Evolutionary conservation across 768 basidiomycete species (phyloP).

Genomic region (Exsudoporus frostii): DNA sequence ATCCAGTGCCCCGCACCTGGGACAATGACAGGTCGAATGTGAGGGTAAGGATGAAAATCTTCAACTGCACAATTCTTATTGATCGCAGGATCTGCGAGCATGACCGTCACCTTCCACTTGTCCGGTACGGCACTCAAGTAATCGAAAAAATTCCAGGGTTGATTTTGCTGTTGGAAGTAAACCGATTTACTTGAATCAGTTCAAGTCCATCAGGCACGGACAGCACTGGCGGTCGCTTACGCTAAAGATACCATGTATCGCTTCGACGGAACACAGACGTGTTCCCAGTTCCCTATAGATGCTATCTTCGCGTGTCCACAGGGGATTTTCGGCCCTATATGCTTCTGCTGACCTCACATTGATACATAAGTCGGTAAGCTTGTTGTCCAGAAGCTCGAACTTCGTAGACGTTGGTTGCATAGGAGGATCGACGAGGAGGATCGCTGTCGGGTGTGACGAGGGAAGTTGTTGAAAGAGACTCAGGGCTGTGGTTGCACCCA

Average conservation of each 20-base stretch:
- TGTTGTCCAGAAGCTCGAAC: too few relatives aligned
- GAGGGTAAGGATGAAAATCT: slow-evolving; percentile 14
- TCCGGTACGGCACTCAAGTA: neutral
- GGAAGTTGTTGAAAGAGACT: too few relatives aligned
- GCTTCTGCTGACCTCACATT: neutral
- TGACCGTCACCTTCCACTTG: slow-evolving; percentile 12
- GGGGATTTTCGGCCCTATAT: slow-evolving; percentile 1
- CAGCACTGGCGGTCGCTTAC: neutral
- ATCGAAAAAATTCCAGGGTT: slow-evolving; percentile 19
- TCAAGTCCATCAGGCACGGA: neutral
- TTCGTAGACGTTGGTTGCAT: too few relatives aligned
- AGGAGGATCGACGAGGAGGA: too few relatives aligned
- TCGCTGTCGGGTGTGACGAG: too few relatives aligned
- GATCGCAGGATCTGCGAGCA: slow-evolving; percentile 21
- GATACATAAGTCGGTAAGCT: too few relatives aligned
- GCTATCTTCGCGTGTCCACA: slow-evolving; percentile 14
- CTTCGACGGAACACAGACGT: slow-evolving; percentile 9
- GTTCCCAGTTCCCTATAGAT: slow-evolving; percentile 8
- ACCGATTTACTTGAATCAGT: neutral
- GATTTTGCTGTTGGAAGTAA: slow-evolving; percentile 7
- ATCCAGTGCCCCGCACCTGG: slow-evolving; percentile 24
- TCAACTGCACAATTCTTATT: neutral
- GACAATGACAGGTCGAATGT: slow-evolving; percentile 7
- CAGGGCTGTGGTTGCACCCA: too few relatives aligned
- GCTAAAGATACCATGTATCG: neutral